These are phyloP conservation scores for Huntiella abstrusa DNA, from an alignment of 2,329 filamentous ascomycete species.

Conservation along the genomic window DNA sequence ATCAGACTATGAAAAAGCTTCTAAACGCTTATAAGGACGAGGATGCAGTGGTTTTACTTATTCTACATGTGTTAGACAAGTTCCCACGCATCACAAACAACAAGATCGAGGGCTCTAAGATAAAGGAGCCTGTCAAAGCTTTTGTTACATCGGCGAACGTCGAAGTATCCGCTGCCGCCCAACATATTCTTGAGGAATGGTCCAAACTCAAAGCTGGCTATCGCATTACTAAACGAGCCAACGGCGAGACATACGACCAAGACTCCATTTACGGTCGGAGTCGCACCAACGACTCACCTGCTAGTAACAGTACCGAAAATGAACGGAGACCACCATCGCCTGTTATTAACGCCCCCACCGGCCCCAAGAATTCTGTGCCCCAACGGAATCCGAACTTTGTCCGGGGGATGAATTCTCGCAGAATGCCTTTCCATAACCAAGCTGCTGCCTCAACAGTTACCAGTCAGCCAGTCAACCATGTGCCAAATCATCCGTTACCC, in stretches of 20 bases:
- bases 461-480: background rate
- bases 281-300: slow-evolving; percentile 3
- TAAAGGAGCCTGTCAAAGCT: slow-evolving; percentile 60
- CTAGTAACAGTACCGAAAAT: slow-evolving; percentile 15
- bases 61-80: slow-evolving; percentile 72
- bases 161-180: slow-evolving; percentile 53
- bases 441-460: background rate
- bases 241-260: slow-evolving; percentile 13
- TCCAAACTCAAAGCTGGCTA: slow-evolving; percentile 78
- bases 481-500: background rate
- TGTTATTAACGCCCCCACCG: slow-evolving; percentile 35
- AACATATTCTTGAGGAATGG: slow-evolving; percentile 63
- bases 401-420: background rate
- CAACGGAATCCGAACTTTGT: slow-evolving; percentile 24
- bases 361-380: slow-evolving; percentile 39
- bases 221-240: slow-evolving; percentile 76
- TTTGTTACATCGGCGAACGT: slow-evolving; percentile 52
- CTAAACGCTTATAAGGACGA: slow-evolving; percentile 77
- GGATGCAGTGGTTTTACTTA: slow-evolving; percentile 71
- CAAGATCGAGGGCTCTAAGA: slow-evolving; percentile 92
- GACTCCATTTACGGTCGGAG: slow-evolving; percentile 6
- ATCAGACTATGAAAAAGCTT: slow-evolving; percentile 79
- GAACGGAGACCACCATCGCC: slow-evolving; percentile 42
- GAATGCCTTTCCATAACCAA: slow-evolving; percentile 28
- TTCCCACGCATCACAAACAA: slow-evolving; percentile 86